Evolutionary conservation across 148 eudicot species (phyloP).

Genomic region (Fagopyrum esculentum): DNA sequence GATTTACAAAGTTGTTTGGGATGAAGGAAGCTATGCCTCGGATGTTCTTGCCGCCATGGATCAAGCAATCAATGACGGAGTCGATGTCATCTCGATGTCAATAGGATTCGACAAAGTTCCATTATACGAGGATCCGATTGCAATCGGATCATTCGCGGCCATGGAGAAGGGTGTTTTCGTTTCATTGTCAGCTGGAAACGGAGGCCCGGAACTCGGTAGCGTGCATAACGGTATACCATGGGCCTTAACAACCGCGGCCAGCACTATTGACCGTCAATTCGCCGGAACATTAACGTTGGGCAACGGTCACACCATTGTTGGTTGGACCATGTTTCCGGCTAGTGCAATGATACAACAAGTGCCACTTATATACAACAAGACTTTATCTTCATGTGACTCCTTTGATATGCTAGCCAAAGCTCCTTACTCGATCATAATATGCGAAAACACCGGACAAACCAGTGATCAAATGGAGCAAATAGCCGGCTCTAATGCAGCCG

Average conservation of each 20-base stretch:
- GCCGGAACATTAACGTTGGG: conserved; percentile 37
- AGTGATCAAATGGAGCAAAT: conserved; percentile 18
- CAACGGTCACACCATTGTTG: conserved; percentile 25
- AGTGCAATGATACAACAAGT: conserved; percentile 17
- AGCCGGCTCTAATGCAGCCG: conserved; percentile 18
- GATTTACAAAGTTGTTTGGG: conserved; percentile 60
- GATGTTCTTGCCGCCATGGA: conserved; percentile 59
- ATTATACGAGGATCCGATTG: conserved; percentile 40
- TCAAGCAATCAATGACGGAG: conserved; percentile 54
- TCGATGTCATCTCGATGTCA: conserved; percentile 55
- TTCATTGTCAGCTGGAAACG: conserved; percentile 56
- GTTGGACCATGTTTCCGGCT: conserved; percentile 30
- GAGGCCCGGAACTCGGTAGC: conserved; percentile 34
- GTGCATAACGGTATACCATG: conserved; percentile 67
- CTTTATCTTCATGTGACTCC: conserved; percentile 21
- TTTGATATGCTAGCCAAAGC: conserved; percentile 18
- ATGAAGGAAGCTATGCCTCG: conserved; percentile 29
- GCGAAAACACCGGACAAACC: conserved; percentile 18
- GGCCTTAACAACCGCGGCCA: conserved; percentile 42
- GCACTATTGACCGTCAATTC: conserved; percentile 50
- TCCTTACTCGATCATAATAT: conserved; percentile 18
- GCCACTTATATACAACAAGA: conserved; percentile 16
- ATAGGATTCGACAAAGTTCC: conserved; percentile 29
- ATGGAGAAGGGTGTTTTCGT: conserved; percentile 53
- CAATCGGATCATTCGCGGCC: conserved; percentile 53